A percentile compares a stretch with the other conserved stretches of the same genome.
These are phyloP conservation scores for Pyrenophora tritici-repentis DNA, from an alignment of 2,329 filamentous ascomycete genomes.

Conservation along the genomic window DNA sequence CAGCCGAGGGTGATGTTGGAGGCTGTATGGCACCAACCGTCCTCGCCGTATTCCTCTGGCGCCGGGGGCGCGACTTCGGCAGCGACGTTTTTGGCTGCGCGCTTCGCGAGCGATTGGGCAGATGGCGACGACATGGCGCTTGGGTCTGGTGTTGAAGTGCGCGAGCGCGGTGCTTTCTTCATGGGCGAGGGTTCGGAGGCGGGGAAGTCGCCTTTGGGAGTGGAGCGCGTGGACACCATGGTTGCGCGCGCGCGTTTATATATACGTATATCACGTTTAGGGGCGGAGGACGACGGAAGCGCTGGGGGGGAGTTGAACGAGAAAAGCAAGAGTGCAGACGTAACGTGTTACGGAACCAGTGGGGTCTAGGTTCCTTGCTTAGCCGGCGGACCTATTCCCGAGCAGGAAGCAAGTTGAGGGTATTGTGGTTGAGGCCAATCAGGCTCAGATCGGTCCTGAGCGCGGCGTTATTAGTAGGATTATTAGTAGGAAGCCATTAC, in stretches of 20 bases:
- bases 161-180: constrained; percentile 42
- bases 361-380: constrained; percentile 7
- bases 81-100: constrained; percentile 30
- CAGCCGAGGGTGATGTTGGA: constrained; percentile 67
- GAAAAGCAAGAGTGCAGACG: background rate
- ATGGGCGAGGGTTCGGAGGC: constrained; percentile 43
- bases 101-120: constrained; percentile 26
- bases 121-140: constrained; percentile 24
- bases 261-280: no score
- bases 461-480: no score
- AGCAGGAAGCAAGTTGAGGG: background rate
- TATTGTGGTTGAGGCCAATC: no score
- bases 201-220: constrained; percentile 45
- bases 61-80: constrained; percentile 21
- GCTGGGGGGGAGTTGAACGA: background rate
- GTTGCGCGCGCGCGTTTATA: background rate
- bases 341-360: constrained; percentile 10
- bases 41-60: constrained; percentile 26
- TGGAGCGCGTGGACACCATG: constrained; percentile 50
- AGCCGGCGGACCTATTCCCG: constrained; percentile 8
- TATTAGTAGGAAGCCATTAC: no score
- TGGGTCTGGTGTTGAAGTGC: constrained; percentile 37
- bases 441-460: no score
- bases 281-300: no score
- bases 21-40: constrained; percentile 63